Percentiles rank a stretch among this genome's conserved stretches.
Evolutionary conservation across 208 protist species (phyloP).

Genomic region (Acanthamoeba castellanii): DNA sequence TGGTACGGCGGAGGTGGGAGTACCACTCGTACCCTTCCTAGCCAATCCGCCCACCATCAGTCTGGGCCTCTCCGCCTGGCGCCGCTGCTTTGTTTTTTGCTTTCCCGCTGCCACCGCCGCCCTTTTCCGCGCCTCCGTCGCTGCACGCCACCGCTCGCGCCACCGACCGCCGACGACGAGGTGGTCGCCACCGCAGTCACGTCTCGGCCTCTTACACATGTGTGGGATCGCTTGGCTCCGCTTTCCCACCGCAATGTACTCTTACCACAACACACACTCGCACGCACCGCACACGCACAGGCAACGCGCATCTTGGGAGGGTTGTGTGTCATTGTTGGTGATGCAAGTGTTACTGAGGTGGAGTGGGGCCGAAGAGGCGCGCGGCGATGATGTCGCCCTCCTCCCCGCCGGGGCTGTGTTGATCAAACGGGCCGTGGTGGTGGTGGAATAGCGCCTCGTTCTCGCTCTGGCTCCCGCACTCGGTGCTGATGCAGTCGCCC

Average conservation of each 20-base stretch:
- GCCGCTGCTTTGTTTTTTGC: not conserved
- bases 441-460: not conserved
- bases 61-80: not conserved
- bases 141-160: no score
- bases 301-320: no score
- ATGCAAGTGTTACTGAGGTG: not conserved
- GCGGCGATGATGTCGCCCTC: slow-evolving; percentile 16
- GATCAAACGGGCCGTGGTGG: not conserved
- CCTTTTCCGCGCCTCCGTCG: no score
- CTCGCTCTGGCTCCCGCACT: not conserved
- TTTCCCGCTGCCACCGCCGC: no score
- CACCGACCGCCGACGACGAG: no score
- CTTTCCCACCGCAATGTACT: no score
- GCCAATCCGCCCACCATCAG: not conserved
- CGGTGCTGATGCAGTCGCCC: not conserved
- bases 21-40: slow-evolving; percentile 56
- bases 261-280: no score
- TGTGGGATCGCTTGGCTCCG: no score
- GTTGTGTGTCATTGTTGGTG: no score
- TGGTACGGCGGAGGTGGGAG: not conserved
- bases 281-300: no score
- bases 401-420: not conserved
- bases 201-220: no score
- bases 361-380: not conserved
- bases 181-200: no score